Evolutionary conservation across 495 filamentous ascomycete genomes (phyloP).

Genomic region (Letharia columbiana): DNA sequence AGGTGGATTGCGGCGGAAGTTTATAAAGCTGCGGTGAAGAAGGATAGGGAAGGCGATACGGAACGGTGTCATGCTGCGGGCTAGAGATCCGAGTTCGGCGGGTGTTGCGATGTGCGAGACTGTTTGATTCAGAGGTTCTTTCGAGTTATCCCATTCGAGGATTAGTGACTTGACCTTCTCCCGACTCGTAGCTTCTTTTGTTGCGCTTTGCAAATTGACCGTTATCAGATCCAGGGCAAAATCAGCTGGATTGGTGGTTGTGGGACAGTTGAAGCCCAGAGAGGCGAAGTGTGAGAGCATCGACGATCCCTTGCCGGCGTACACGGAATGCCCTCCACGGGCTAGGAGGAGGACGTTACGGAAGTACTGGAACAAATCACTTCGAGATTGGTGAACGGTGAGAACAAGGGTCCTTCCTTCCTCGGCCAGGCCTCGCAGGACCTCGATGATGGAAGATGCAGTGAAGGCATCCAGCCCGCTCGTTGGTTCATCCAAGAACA

Average conservation of each 20-base stretch:
- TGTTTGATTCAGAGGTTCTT: constrained; percentile 20
- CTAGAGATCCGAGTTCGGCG: constrained; percentile 58
- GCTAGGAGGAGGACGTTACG: constrained; percentile 61
- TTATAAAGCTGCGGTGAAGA: constrained; percentile 53
- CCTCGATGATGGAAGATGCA: constrained; percentile 63
- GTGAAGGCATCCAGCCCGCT: constrained; percentile 71
- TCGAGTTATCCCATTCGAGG: constrained; percentile 38
- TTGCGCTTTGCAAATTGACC: constrained; percentile 55
- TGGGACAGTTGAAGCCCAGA: constrained; percentile 54
- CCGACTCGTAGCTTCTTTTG: constrained; percentile 49
- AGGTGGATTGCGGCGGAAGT: constrained; percentile 57
- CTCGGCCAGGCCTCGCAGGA: constrained; percentile 56
- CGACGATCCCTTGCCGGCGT: constrained; percentile 51
- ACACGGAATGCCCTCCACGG: constrained; percentile 56
- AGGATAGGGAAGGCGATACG: constrained; percentile 54
- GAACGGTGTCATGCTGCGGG: constrained; percentile 53
- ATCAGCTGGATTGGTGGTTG: constrained; percentile 63
- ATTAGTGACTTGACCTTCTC: constrained; percentile 52
- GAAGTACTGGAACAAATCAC: constrained; percentile 62
- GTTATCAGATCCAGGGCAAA: constrained; percentile 70
- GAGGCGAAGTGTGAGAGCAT: constrained; percentile 57
- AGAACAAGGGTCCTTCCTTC: constrained; percentile 66
- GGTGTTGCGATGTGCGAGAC: constrained; percentile 49
- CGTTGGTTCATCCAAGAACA: constrained; percentile 67
- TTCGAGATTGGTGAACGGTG: constrained; percentile 68